Conservation (phyloP, 805 yeast genomes). For the Yarrowia porcina region DNA sequence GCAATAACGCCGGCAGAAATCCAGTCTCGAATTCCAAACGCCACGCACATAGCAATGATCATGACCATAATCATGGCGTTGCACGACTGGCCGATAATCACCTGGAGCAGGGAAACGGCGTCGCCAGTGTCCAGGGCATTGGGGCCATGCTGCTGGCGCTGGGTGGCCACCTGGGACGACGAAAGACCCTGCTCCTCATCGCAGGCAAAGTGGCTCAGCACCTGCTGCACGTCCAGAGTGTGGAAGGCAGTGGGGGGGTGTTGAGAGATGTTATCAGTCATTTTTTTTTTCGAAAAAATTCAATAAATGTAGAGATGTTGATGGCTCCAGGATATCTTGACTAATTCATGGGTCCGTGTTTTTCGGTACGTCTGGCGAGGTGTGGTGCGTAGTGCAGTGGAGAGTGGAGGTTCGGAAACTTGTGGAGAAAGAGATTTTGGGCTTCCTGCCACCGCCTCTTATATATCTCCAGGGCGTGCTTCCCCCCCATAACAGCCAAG, state of each 20-base stretch:
- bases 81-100: conserved; percentile 62
- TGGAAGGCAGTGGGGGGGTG: background rate
- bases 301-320: no score
- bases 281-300: no score
- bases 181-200: conserved; percentile 2
- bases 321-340: no score
- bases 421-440: background rate
- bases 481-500: conserved; percentile 9
- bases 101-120: conserved; percentile 51
- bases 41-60: conserved; percentile 65
- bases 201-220: conserved; percentile 6
- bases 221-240: background rate
- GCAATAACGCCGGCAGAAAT: conserved; percentile 79
- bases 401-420: background rate
- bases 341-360: background rate
- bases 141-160: conserved; percentile 45
- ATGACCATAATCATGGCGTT: conserved; percentile 78
- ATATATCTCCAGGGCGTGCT: background rate
- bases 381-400: background rate
- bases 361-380: background rate
- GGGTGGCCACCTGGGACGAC: conserved; percentile 15
- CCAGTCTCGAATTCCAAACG: conserved; percentile 73
- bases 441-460: no score
- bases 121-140: conserved; percentile 61
- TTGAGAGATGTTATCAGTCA: background rate